Evolutionary conservation across 306 rosid species (phyloP).

Genomic region (Ormosia emarginata): DNA sequence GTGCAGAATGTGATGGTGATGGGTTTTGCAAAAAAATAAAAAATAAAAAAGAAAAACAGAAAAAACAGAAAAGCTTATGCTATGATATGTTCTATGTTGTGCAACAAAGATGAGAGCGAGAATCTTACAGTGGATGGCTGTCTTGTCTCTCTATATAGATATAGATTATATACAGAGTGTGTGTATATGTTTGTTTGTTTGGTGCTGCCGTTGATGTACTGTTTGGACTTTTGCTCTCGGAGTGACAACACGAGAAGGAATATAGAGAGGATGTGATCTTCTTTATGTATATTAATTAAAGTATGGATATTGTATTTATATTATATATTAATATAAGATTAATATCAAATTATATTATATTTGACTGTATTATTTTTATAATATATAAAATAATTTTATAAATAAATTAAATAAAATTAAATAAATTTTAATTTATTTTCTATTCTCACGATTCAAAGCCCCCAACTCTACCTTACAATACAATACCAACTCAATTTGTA

Average conservation of each 20-base stretch:
- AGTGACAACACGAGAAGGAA: constrained; percentile 42
- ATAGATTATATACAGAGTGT: not conserved
- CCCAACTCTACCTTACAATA: not conserved
- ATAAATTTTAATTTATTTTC: no score
- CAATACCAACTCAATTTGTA: not conserved
- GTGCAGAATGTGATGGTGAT: not conserved
- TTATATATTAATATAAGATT: no score
- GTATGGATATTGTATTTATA: no score
- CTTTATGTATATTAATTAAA: no score
- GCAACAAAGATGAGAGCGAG: constrained; percentile 1
- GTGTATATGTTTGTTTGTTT: constrained; percentile 15
- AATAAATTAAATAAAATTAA: no score
- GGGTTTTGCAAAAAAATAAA: not conserved
- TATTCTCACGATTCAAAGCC: constrained; percentile 46
- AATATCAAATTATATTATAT: no score
- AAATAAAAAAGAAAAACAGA: not conserved
- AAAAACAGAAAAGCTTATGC: not conserved
- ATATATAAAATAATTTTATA: no score
- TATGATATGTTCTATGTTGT: not conserved
- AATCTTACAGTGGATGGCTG: constrained; percentile 23
- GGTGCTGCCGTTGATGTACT: not conserved
- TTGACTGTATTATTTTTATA: no score
- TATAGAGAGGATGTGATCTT: constrained; percentile 42
- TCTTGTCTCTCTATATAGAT: not conserved
- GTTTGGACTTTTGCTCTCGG: constrained; percentile 33